Percentiles rank a stretch among this genome's conserved stretches.
Conservation (phyloP, 306 rosid species). For the Cucumis hystrix region DNA sequence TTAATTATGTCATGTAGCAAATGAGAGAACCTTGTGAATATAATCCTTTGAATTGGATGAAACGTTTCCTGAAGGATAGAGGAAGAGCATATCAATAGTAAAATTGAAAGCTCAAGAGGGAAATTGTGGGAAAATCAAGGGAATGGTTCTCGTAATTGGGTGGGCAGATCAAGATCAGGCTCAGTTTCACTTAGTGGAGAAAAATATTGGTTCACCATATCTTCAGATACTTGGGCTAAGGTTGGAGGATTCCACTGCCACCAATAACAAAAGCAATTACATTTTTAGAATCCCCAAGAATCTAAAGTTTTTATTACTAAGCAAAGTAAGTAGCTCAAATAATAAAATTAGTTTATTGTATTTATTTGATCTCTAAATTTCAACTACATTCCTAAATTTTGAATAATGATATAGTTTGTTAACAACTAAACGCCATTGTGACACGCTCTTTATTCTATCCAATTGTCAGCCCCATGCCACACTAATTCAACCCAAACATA, state of each 20-base stretch:
- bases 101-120: not conserved
- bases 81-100: not conserved
- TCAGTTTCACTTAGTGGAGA: slow-evolving; percentile 44
- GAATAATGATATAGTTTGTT: not conserved
- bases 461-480: not conserved
- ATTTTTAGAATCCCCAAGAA: not conserved
- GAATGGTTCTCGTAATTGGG: slow-evolving; percentile 59
- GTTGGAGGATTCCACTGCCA: slow-evolving; percentile 96
- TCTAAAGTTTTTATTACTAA: no score
- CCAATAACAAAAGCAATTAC: slow-evolving; percentile 6
- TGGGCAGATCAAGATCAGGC: slow-evolving; percentile 65
- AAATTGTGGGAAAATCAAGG: slow-evolving; percentile 1
- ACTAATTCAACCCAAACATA: not conserved
- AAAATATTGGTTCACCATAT: slow-evolving; percentile 76
- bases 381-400: not conserved
- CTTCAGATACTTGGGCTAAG: slow-evolving; percentile 56
- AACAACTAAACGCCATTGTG: no score
- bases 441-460: no score
- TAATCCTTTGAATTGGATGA: not conserved
- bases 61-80: not conserved
- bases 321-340: not conserved
- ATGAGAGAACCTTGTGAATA: not conserved
- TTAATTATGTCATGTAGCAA: not conserved
- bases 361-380: not conserved
- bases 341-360: not conserved